Evolutionary conservation across 1,284 basidiomycete genomes (phyloP).

Genomic region (Mrakiaceae sp.): DNA sequence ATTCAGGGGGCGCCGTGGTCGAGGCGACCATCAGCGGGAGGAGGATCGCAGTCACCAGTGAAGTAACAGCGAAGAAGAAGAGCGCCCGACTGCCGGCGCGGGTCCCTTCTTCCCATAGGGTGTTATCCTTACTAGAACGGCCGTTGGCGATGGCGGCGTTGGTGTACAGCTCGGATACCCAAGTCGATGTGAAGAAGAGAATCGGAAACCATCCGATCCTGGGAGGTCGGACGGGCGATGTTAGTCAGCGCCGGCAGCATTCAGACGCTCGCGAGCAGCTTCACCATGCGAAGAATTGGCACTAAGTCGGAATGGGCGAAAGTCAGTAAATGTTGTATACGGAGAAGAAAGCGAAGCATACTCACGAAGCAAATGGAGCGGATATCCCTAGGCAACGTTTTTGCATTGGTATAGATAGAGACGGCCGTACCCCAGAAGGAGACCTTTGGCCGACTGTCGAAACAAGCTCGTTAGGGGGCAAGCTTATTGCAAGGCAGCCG

Average conservation of each 20-base stretch:
- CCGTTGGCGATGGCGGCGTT: conserved; percentile 28
- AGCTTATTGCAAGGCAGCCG: background rate
- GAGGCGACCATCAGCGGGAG: conserved; percentile 55
- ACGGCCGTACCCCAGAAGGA: conserved; percentile 38
- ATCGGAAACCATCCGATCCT: conserved; percentile 83
- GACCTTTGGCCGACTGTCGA: conserved; percentile 17
- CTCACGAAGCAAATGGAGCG: conserved; percentile 55
- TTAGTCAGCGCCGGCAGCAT: background rate
- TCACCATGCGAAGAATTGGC: conserved; percentile 66
- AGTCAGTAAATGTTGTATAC: background rate
- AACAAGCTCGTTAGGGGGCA: background rate
- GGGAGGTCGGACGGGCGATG: conserved; percentile 11
- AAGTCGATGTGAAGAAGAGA: conserved; percentile 75
- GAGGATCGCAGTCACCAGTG: conserved; percentile 55
- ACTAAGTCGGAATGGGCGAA: too few relatives aligned
- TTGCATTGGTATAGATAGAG: conserved; percentile 57
- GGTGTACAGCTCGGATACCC: conserved; percentile 76
- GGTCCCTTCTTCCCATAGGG: conserved; percentile 53
- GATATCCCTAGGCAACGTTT: conserved; percentile 60
- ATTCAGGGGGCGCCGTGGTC: conserved; percentile 2
- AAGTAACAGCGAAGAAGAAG: conserved; percentile 61
- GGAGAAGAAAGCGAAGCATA: conserved; percentile 13
- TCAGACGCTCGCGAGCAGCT: conserved; percentile 27
- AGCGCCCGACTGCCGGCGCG: conserved; percentile 73
- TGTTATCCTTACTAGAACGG: background rate